phyloP scores from a whole-genome alignment of 179 eudicot species.

The Silene noctiflora region DNA sequence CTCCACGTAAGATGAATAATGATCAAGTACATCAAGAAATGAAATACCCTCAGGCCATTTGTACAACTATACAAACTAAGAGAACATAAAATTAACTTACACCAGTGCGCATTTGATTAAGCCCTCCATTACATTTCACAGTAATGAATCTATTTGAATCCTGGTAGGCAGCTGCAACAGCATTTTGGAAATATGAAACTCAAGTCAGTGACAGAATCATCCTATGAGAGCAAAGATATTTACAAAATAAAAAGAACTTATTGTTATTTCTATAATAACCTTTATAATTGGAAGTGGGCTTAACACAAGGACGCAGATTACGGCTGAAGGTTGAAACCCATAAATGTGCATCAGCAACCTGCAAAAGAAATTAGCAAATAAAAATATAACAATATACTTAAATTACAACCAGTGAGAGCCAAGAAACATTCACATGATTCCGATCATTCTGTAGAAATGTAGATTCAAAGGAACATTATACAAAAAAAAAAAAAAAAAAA shows the following conservation, averaged over 20 bases:
- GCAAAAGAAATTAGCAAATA: constrained; percentile 22
- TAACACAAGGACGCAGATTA: constrained; percentile 57
- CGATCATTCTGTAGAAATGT: neutral
- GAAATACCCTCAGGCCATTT: neutral
- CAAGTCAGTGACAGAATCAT: constrained; percentile 8
- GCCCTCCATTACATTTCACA: constrained; percentile 80
- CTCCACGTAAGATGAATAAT: neutral
- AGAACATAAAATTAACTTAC: constrained; percentile 45
- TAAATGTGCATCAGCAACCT: constrained; percentile 42
- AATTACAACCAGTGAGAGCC: neutral
- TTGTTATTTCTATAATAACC: constrained; percentile 33
- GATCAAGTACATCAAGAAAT: neutral
- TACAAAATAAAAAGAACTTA: neutral
- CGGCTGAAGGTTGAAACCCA: constrained; percentile 47
- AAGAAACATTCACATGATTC: neutral
- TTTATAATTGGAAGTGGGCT: constrained; percentile 63
- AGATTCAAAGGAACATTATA: neutral
- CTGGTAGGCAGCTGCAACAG: constrained; percentile 41
- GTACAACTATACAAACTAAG: neutral
- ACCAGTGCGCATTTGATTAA: constrained; percentile 95
- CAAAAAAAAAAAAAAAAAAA: no score
- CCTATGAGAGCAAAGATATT: neutral
- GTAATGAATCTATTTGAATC: constrained; percentile 63
- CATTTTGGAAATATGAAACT: constrained; percentile 10
- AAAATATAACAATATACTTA: neutral